Percentiles rank a stretch among this genome's conserved stretches.
These are phyloP conservation scores for Colletotrichum orchidophilum DNA, from an alignment of 2,329 filamentous ascomycete genomes.

Conservation along the genomic window DNA sequence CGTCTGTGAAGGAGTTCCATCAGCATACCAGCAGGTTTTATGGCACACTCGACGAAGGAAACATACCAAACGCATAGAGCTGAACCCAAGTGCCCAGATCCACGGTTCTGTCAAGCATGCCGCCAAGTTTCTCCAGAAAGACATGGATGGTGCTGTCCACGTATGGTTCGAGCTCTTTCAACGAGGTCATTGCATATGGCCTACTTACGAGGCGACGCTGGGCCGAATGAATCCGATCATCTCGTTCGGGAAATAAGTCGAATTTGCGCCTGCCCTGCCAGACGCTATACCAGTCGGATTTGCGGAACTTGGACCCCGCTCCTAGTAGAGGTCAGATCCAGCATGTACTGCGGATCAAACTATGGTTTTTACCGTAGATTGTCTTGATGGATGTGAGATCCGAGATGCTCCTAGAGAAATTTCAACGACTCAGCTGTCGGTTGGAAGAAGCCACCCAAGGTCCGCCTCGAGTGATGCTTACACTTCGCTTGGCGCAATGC, in stretches of 20 bases:
- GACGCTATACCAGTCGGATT: constrained; percentile 16
- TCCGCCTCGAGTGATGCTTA: background rate
- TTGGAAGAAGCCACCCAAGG: background rate
- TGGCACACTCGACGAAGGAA: no score
- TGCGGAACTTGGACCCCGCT: constrained; percentile 17
- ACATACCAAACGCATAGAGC: constrained; percentile 17
- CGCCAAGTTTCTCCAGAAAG: constrained; percentile 4
- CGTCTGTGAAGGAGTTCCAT: background rate
- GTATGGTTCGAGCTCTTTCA: constrained; percentile 19
- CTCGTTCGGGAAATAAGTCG: constrained; percentile 14
- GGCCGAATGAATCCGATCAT: constrained; percentile 4
- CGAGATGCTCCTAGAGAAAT: constrained; percentile 1
- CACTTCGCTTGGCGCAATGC: constrained; percentile 13
- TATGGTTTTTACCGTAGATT: background rate
- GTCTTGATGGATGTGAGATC: constrained; percentile 8
- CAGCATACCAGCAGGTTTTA: background rate
- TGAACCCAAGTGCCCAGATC: constrained; percentile 23
- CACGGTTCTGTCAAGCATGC: constrained; percentile 4
- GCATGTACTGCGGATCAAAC: background rate
- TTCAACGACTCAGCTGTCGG: background rate
- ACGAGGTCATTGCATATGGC: constrained; percentile 8
- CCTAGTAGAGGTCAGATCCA: background rate
- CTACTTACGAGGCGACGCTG: constrained; percentile 13
- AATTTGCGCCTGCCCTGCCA: constrained; percentile 20
- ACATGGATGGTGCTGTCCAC: constrained; percentile 10